Percentiles rank a stretch among this genome's conserved stretches.
phyloP scores from a whole-genome alignment of 352 stramenopile genomes.

The Globisporangium emineosum region DNA sequence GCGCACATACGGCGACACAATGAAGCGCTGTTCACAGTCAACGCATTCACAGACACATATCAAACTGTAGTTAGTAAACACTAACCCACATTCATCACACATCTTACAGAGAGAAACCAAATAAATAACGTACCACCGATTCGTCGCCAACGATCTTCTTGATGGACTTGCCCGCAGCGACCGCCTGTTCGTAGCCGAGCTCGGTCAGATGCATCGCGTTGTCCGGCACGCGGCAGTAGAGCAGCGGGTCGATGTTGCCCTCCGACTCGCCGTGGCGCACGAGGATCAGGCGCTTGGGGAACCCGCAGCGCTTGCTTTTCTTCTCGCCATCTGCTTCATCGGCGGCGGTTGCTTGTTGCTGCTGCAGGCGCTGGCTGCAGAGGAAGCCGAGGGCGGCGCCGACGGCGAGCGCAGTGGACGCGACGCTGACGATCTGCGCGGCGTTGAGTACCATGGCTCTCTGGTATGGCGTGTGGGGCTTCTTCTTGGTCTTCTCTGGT shows the following conservation, averaged over 20 bases:
- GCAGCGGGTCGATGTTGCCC: constrained; percentile 79
- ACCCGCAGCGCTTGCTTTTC: constrained; percentile 26
- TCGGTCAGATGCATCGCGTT: constrained; percentile 84
- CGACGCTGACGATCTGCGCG: constrained; percentile 40
- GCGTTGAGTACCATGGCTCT: constrained; percentile 38
- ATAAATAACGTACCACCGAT: constrained; percentile 44
- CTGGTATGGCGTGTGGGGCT: neutral
- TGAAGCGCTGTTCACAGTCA: constrained; percentile 62
- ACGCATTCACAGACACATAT: constrained; percentile 8
- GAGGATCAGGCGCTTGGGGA: constrained; percentile 80
- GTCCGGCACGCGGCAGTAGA: constrained; percentile 76
- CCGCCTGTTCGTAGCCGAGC: constrained; percentile 73
- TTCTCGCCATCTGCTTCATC: neutral
- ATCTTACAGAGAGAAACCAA: neutral
- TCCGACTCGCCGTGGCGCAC: constrained; percentile 84
- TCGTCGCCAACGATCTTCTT: constrained; percentile 78
- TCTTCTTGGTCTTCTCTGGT: neutral
- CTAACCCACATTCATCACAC: neutral
- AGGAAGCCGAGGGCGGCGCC: constrained; percentile 38
- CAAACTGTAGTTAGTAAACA: neutral
- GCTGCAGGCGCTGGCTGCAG: constrained; percentile 12
- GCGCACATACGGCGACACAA: constrained; percentile 81
- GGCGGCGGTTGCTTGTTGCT: neutral
- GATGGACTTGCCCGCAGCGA: constrained; percentile 63
- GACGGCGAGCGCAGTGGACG: constrained; percentile 37